Evolutionary conservation across 371 early-diverging fungal species (phyloP).

Genomic region (Basidiobolus meristosporus): DNA sequence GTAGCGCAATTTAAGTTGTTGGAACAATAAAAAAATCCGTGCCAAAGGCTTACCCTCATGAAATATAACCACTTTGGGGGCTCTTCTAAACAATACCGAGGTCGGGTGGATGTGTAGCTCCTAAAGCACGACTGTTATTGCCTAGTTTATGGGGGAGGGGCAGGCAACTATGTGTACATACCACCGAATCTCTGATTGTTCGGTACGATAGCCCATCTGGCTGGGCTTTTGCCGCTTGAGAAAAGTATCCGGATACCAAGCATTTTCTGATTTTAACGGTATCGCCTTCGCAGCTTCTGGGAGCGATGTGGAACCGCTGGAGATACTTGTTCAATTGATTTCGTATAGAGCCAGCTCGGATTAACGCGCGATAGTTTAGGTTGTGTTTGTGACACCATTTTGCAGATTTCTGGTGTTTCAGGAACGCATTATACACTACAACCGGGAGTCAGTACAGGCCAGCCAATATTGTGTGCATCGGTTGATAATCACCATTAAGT

Average conservation of each 20-base stretch:
- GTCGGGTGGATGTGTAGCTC: conserved; percentile 44
- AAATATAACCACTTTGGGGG: conserved; percentile 60
- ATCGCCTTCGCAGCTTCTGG: conserved; percentile 11
- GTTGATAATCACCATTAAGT: conserved; percentile 24
- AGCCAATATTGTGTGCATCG: neutral
- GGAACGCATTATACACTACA: conserved; percentile 55
- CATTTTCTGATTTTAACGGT: conserved; percentile 37
- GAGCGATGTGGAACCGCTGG: conserved; percentile 21
- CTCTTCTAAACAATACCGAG: conserved; percentile 50
- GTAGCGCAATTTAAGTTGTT: neutral
- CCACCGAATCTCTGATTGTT: conserved; percentile 32
- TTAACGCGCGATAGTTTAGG: conserved; percentile 50
- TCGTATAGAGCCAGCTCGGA: conserved; percentile 45
- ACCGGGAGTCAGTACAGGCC: neutral
- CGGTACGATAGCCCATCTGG: conserved; percentile 36
- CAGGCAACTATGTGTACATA: conserved; percentile 11
- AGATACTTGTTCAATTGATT: conserved; percentile 45
- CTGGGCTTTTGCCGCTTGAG: conserved; percentile 47
- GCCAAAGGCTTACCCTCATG: conserved; percentile 28
- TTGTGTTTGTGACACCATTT: conserved; percentile 58
- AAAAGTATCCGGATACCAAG: conserved; percentile 52
- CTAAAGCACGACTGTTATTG: neutral
- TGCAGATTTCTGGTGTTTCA: conserved; percentile 30
- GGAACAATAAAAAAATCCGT: neutral
- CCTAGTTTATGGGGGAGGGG: neutral